Evolutionary conservation across 2,329 filamentous ascomycete species (phyloP), one percentile per base, ranked within the genome.

Genomic region (Cercospora brassicicola): DNA sequence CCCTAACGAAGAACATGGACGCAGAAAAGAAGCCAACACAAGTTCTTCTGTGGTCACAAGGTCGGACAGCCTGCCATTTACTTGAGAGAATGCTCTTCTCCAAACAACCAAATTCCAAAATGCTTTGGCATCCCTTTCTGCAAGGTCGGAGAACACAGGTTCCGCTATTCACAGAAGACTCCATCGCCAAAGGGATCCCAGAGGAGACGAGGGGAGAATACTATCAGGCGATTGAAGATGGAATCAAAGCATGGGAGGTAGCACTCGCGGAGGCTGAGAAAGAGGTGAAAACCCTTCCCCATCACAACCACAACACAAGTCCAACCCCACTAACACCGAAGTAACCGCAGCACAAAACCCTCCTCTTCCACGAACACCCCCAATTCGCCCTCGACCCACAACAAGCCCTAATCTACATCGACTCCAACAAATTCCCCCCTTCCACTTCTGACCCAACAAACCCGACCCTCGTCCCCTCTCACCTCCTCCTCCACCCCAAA

Each of bases 351-450:
- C 45, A 60, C 13, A 65, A 65, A 36, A 48, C 48, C n/a, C 26
- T 60, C 11, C 45, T 60, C 55, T 23, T 65, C 18, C 63, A 65
- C 63, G 63, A 65, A 45, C 63, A 65, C 26, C 39, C 56, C 8
- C 63, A 65, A 55, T 65, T 65, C 51, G 55, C 63, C 55, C 55
- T 59, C 55, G 30, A 59, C n/a, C 23, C 30, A 10, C 23, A 59
- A 10, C 55, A 30, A 59, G 55, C 55, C 7, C n/a, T 42, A 45
- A 7, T 26, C 15, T 42, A 42, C 36, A 42, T 42, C 36, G 15
- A 42, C 15, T 42, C 6, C 36, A 42, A 42, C 13, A 39, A 36
- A 36, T n/a, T 15, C 5, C 7, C 15, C n/a, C 2, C 36, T 42
- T 7, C 36, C 6, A n/a, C 36, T 39, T 39, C 33, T 7, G 8